Evolutionary conservation across 306 rosid species (phyloP).

Genomic region (Lagenaria siceraria): DNA sequence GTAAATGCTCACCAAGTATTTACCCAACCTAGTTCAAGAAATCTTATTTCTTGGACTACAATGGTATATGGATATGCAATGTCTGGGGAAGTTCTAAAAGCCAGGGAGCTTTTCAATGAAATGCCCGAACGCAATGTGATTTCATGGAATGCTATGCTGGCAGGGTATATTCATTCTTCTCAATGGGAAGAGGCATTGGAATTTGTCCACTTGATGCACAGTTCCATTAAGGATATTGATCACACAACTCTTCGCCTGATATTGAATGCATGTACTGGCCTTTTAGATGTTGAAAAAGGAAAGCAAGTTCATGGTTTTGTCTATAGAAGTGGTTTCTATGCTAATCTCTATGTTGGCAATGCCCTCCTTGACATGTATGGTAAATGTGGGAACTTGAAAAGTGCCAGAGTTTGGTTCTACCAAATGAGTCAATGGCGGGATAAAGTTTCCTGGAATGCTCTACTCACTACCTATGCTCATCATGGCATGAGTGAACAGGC

Average conservation of each 20-base stretch:
- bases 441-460: slow-evolving; percentile 55
- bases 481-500: slow-evolving; percentile 46
- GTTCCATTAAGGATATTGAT: slow-evolving; percentile 20
- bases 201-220: slow-evolving; percentile 38
- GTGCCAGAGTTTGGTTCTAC: slow-evolving; percentile 41
- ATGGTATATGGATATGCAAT: slow-evolving; percentile 51
- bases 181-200: slow-evolving; percentile 42
- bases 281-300: slow-evolving; percentile 48
- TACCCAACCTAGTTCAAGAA: slow-evolving; percentile 32
- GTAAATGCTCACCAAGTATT: slow-evolving; percentile 37
- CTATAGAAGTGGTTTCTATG: slow-evolving; percentile 34
- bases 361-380: slow-evolving; percentile 78
- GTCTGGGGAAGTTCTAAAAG: slow-evolving; percentile 41
- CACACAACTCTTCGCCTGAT: slow-evolving; percentile 47
- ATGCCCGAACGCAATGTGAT: slow-evolving; percentile 65
- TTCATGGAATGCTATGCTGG: slow-evolving; percentile 78
- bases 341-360: slow-evolving; percentile 39
- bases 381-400: slow-evolving; percentile 58
- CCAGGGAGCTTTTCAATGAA: slow-evolving; percentile 41
- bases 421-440: slow-evolving; percentile 50
- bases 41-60: slow-evolving; percentile 59
- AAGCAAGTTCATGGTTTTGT: slow-evolving; percentile 55
- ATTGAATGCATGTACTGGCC: slow-evolving; percentile 33
- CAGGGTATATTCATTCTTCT: slow-evolving; percentile 30
- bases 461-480: slow-evolving; percentile 39